Base-by-base conservation (phyloP, 176 grass and related monocot species). In the Eleusine coracana region DNA sequence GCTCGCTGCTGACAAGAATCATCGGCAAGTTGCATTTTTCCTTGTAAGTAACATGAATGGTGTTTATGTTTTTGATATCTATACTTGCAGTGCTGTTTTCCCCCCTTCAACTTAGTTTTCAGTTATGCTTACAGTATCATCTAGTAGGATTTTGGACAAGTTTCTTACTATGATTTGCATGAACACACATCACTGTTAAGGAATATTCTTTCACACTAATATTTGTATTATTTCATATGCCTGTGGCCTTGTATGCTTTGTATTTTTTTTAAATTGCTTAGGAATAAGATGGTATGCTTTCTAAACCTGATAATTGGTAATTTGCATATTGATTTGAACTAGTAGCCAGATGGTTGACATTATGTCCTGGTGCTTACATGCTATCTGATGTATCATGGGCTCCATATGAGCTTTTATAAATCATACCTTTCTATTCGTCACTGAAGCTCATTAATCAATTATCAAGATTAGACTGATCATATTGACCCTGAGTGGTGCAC, bases 21-120 rank as follows among this genome's bases (percentile, higher is more conserved):
- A 99, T 77, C 87, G 89, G 5, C 97, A 99, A 99, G 97, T 90
- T 84, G 91, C 89, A 42, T 96, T 99, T 96, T 99, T 96, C 79
- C 97, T 99, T 63, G 97, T 99, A 88, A 87, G 97, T 99, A 85
- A 83, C 28, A 87, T 20, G 52, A 46, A 37, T 39, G 16, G 0
- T n/a, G 29, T 89, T 58, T 78, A 14, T 78, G n/a, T 73, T 49
- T 13, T 13, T 21, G 1, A 40, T 77, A 44, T 59, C 46, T 58
- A 65, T 58, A 65, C 68, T 58, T 74, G 10, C 58, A 44, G 37
- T 74, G 31, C 36, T 54, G 7, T 85, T 82, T 78, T 55, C 66
- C 0, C 59, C 15, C 48, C 17, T 23, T 14, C 68, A 11, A 5
- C n/a, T 10, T 0, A 16, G 31, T 31, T 34, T 69, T 15, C 38